Conservation (phyloP, 345 rosid genomes). For the Salix koriyanagi region DNA sequence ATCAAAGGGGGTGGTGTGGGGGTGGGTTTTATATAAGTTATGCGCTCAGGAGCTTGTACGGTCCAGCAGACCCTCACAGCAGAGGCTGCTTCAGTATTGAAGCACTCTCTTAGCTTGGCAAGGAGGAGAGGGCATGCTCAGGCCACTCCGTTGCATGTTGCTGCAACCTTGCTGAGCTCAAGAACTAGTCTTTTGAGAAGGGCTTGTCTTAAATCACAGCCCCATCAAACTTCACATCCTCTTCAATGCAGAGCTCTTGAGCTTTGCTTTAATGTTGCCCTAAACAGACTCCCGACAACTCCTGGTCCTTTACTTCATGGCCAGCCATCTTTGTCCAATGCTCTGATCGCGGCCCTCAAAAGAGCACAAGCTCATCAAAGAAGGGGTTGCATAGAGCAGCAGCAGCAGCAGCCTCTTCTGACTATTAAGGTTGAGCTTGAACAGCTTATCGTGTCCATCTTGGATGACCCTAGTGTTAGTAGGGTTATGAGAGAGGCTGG, state of each 20-base stretch:
- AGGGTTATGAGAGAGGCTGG: constrained; percentile 97
- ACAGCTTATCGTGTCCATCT: constrained; percentile 62
- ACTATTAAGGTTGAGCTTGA: constrained; percentile 68
- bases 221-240: constrained; percentile 35
- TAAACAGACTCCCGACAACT: constrained; percentile 48
- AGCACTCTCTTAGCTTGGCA: constrained; percentile 87
- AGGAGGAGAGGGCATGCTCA: constrained; percentile 94
- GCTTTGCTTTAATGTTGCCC: constrained; percentile 58
- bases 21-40: constrained; percentile 58
- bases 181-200: constrained; percentile 42
- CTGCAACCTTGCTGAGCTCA: constrained; percentile 44
- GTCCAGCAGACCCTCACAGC: constrained; percentile 94
- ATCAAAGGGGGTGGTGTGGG: constrained; percentile 38
- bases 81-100: constrained; percentile 94
- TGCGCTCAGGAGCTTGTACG: constrained; percentile 92
- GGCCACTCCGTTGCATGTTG: constrained; percentile 76
- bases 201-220: constrained; percentile 50
- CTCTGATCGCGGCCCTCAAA: constrained; percentile 50
- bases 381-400: constrained; percentile 46
- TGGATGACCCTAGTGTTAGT: constrained; percentile 84
- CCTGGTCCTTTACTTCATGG: constrained; percentile 40
- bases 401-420: constrained; percentile 49
- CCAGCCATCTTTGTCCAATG: constrained; percentile 50
- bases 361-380: constrained; percentile 53
- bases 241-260: constrained; percentile 55